Conservation (phyloP, 2,329 filamentous ascomycete genomes). For the Epichloe hybrida region DNA sequence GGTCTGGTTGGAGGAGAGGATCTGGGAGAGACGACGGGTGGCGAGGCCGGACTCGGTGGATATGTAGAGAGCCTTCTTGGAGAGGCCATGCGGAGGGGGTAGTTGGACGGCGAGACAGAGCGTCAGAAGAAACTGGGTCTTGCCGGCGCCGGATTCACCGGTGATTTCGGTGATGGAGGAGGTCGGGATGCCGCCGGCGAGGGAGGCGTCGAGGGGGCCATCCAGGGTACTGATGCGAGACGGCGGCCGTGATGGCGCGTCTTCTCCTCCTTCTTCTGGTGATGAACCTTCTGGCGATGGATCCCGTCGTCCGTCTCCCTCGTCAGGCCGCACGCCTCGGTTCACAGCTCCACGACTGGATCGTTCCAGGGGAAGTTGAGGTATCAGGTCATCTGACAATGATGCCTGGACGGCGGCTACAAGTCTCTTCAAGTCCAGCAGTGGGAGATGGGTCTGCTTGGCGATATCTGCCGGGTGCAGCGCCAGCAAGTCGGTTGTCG, state of each 20-base stretch:
- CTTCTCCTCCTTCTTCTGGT: too few relatives aligned
- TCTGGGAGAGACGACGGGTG: constrained; percentile 67
- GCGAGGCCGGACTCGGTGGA: constrained; percentile 81
- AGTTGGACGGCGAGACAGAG: constrained; percentile 79
- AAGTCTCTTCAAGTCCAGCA: constrained; percentile 66
- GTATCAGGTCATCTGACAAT: constrained; percentile 47
- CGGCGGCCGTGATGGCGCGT: not conserved
- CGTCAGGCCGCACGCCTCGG: not conserved
- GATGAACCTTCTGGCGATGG: not conserved
- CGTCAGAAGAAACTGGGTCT: constrained; percentile 83
- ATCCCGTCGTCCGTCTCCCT: not conserved
- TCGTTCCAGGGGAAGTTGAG: constrained; percentile 12
- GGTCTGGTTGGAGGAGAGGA: constrained; percentile 53
- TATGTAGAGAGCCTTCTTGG: constrained; percentile 73
- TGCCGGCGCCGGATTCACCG: constrained; percentile 86
- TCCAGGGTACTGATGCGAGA: constrained; percentile 65
- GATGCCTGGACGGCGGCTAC: constrained; percentile 51
- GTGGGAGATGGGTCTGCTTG: constrained; percentile 69
- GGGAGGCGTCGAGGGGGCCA: constrained; percentile 48
- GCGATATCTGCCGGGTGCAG: constrained; percentile 73
- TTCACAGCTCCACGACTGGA: not conserved
- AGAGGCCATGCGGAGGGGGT: constrained; percentile 60
- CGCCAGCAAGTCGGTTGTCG: constrained; percentile 72
- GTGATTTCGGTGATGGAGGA: constrained; percentile 80
- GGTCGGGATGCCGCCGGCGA: constrained; percentile 68